A percentile compares a stretch with the other conserved stretches of the same genome.
Evolutionary conservation across 1,284 basidiomycete species (phyloP).

Genomic region (Ceratobasidium sp.): DNA sequence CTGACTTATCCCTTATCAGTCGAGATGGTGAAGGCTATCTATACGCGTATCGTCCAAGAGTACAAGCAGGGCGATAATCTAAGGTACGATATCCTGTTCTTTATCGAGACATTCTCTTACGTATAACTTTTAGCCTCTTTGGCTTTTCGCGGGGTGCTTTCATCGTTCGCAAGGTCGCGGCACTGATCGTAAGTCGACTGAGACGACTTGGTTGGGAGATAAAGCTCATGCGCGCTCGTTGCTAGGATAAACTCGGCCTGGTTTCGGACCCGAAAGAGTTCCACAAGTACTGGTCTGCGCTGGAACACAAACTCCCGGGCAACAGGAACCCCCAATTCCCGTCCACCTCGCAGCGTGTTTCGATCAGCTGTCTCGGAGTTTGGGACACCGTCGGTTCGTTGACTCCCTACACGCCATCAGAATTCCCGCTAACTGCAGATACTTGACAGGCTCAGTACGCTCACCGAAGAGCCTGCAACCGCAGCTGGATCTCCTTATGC

Average conservation of each 20-base stretch:
- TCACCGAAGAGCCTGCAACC: not conserved
- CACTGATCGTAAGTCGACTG: constrained; percentile 40
- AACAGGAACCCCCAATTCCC: not conserved
- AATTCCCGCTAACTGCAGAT: not conserved
- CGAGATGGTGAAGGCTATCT: constrained; percentile 13
- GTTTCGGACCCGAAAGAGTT: not conserved
- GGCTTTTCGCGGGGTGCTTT: constrained; percentile 46
- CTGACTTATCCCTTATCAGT: not conserved
- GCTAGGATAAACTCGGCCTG: constrained; percentile 24
- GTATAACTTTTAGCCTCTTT: constrained; percentile 29
- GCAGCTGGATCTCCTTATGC: constrained; percentile 4
- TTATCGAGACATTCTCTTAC: no score
- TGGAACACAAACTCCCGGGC: constrained; percentile 22
- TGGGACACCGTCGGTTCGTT: constrained; percentile 41
- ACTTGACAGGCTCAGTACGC: constrained; percentile 11
- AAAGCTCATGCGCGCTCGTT: not conserved
- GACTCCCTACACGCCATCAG: not conserved
- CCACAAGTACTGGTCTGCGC: constrained; percentile 15
- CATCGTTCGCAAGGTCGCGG: constrained; percentile 47
- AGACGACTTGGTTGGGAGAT: no score
- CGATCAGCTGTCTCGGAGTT: constrained; percentile 37
- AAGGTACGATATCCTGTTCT: not conserved
- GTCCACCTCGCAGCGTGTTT: not conserved
- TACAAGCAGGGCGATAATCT: constrained; percentile 15
- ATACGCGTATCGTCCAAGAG: constrained; percentile 1